Evolutionary conservation across 202 grass and related monocot genomes (phyloP).

Genomic region (Elaeis oleifera): DNA sequence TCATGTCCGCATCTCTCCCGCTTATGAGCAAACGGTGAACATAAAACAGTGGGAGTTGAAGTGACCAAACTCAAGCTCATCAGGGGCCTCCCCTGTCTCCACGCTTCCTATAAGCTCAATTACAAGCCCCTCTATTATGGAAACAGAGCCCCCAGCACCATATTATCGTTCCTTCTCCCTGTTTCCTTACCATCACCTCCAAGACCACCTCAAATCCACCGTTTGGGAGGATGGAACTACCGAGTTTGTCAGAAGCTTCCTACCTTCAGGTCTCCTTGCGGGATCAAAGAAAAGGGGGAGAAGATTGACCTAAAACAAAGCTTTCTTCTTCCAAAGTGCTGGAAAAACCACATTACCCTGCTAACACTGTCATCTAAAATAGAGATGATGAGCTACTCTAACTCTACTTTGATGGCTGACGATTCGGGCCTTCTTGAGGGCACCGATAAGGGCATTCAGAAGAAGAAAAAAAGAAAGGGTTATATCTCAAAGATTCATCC

Average conservation of each 20-base stretch:
- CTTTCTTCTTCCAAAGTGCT: constrained; percentile 16
- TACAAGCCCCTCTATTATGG: constrained; percentile 32
- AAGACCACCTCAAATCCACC: constrained; percentile 48
- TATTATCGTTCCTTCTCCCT: constrained; percentile 37
- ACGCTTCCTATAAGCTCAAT: constrained; percentile 23
- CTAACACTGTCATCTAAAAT: constrained; percentile 32
- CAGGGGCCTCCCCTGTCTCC: constrained; percentile 27
- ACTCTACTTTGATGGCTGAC: constrained; percentile 30
- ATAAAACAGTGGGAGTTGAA: constrained; percentile 39
- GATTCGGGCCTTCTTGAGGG: constrained; percentile 14
- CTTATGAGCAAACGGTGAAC: constrained; percentile 37
- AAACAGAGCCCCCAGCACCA: constrained; percentile 41
- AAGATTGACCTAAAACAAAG: constrained; percentile 11
- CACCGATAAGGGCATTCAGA: not conserved
- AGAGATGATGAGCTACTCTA: constrained; percentile 17
- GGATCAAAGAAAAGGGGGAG: constrained; percentile 2
- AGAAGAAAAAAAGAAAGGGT: too few species aligned
- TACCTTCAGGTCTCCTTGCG: not conserved
- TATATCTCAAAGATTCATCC: too few species aligned
- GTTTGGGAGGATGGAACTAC: constrained; percentile 14
- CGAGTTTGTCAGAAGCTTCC: constrained; percentile 17
- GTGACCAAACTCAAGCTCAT: constrained; percentile 34
- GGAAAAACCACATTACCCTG: constrained; percentile 20
- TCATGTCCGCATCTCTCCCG: constrained; percentile 24
- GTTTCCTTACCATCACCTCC: constrained; percentile 46